Evolutionary conservation across 1,139 yeast genomes (phyloP).

Genomic region (Candida pseudoviswanathii): DNA sequence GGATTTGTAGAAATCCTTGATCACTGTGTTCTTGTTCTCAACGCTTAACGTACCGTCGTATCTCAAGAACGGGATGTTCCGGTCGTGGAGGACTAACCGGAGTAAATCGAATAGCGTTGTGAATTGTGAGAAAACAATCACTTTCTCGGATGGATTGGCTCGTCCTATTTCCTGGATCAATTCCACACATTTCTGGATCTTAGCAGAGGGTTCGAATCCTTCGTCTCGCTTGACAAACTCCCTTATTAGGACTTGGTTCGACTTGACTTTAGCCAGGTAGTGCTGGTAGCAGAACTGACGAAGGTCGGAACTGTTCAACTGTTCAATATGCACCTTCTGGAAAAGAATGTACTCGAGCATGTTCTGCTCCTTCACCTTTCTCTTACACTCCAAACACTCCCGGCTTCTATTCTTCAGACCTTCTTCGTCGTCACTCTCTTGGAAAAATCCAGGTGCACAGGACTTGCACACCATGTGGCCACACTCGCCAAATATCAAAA

Average conservation of each 20-base stretch:
- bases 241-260: slow-evolving; percentile 22
- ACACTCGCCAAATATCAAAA: slow-evolving; percentile 54
- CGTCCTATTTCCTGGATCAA: slow-evolving; percentile 44
- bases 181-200: slow-evolving; percentile 52
- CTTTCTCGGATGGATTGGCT: slow-evolving; percentile 56
- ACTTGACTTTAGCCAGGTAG: slow-evolving; percentile 10
- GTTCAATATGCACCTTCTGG: slow-evolving; percentile 44
- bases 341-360: slow-evolving; percentile 55
- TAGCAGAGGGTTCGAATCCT: slow-evolving; percentile 53
- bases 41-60: slow-evolving; percentile 85
- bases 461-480: slow-evolving; percentile 71
- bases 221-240: slow-evolving; percentile 32
- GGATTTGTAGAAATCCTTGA: slow-evolving; percentile 63
- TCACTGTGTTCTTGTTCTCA: slow-evolving; percentile 60
- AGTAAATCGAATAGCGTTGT: slow-evolving; percentile 75
- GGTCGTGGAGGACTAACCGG: slow-evolving; percentile 53
- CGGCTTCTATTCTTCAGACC: slow-evolving; percentile 40
- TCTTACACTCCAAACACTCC: slow-evolving; percentile 55
- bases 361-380: slow-evolving; percentile 38
- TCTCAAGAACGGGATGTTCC: slow-evolving; percentile 54
- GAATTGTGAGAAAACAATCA: slow-evolving; percentile 84
- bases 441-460: slow-evolving; percentile 58
- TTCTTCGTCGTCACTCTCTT: slow-evolving; percentile 35
- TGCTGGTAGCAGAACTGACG: slow-evolving; percentile 11
- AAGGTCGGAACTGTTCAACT: slow-evolving; percentile 11